Conservation (phyloP, 2,329 filamentous ascomycete genomes). For the Penicillium sp. region DNA sequence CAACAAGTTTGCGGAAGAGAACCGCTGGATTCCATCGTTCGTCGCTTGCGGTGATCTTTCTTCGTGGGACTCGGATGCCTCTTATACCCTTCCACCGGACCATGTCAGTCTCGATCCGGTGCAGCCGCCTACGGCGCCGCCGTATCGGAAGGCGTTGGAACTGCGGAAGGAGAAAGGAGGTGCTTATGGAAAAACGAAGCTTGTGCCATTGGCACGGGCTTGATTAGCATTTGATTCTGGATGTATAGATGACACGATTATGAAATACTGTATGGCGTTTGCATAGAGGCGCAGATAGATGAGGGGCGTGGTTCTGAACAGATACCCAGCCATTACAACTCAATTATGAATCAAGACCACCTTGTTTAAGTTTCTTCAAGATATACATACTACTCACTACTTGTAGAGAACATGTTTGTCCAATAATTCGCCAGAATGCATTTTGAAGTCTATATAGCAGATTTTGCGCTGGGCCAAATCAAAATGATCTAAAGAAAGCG, state of each 20-base stretch:
- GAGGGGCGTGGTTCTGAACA: neutral
- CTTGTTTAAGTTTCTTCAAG: neutral
- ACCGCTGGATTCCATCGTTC: conserved; percentile 88
- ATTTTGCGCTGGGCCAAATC: conserved; percentile 22
- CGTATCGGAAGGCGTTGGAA: conserved; percentile 88
- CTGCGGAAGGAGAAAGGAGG: conserved; percentile 73
- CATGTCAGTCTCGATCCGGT: conserved; percentile 86
- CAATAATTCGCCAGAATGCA: conserved; percentile 3
- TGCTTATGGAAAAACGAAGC: conserved; percentile 70
- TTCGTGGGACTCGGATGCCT: conserved; percentile 92
- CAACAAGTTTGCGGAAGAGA: conserved; percentile 41
- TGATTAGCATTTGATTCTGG: conserved; percentile 12
- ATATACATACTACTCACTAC: too few relatives aligned
- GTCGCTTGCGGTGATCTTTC: conserved; percentile 96
- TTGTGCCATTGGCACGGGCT: conserved; percentile 25
- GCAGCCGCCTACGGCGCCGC: conserved; percentile 92
- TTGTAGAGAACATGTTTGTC: neutral
- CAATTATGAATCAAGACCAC: neutral
- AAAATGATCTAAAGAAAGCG: conserved; percentile 17
- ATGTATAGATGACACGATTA: conserved; percentile 16
- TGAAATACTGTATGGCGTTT: conserved; percentile 8
- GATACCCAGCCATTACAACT: neutral
- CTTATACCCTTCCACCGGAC: conserved; percentile 83
- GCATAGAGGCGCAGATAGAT: neutral
- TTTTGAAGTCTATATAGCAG: conserved; percentile 16